phyloP scores from a whole-genome alignment of 2,329 filamentous ascomycete genomes.

The Paraconiothyrium sp. region DNA sequence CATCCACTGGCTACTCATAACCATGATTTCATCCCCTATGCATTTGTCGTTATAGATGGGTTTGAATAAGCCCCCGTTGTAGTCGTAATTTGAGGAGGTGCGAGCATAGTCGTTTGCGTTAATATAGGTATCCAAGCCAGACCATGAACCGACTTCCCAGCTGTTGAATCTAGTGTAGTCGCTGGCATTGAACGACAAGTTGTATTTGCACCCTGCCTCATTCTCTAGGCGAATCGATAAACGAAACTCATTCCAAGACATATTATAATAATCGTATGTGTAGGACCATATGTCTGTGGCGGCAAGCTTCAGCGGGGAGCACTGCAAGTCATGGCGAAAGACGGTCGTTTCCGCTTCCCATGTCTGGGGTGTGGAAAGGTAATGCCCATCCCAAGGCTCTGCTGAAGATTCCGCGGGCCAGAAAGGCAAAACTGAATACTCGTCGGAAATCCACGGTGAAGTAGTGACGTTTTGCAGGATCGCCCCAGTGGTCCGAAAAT shows the following conservation, averaged over 20 bases:
- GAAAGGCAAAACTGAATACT: constrained; percentile 19
- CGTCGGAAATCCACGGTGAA: constrained; percentile 21
- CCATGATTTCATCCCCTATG: constrained; percentile 11
- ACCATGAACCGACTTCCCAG: constrained; percentile 12
- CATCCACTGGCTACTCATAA: constrained; percentile 18
- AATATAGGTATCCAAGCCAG: background rate
- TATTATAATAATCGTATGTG: background rate
- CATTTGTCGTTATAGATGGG: constrained; percentile 18
- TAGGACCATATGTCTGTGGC: constrained; percentile 9
- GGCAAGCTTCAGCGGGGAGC: constrained; percentile 14
- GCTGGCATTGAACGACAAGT: constrained; percentile 11
- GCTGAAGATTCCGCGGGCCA: constrained; percentile 12
- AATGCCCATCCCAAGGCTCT: constrained; percentile 13
- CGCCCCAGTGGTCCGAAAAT: constrained; percentile 17
- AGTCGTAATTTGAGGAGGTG: background rate
- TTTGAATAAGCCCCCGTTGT: background rate
- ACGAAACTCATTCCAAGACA: background rate
- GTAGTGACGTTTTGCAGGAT: constrained; percentile 19
- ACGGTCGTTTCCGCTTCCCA: constrained; percentile 22
- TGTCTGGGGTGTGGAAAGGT: constrained; percentile 1
- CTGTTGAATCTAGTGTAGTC: background rate
- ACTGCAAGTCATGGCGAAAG: constrained; percentile 18
- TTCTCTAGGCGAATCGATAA: constrained; percentile 14
- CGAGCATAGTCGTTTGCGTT: background rate
- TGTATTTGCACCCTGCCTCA: constrained; percentile 16